Base-by-base conservation (phyloP, 2,329 filamentous ascomycete genomes). In the Moelleriella libera region DNA sequence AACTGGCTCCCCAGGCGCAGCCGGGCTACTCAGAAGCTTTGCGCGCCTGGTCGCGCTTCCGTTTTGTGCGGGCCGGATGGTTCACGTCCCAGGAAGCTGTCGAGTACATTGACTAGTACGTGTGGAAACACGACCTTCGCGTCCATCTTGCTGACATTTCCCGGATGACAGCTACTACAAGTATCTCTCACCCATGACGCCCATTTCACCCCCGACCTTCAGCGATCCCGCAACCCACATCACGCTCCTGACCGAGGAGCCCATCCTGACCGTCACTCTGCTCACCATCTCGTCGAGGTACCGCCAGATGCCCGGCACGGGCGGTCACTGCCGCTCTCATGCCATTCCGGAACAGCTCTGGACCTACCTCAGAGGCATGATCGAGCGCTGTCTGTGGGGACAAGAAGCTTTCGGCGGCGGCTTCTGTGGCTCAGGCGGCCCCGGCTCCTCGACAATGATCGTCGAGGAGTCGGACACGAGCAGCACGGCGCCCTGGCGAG, bases 51-150 rank as follows among this genome's bases (percentile, higher is more conserved):
- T 80, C 83, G 2, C 75, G 88, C 52, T 89, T 96, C 62, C 82
- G 89, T 42, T 97, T 97, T 60, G 90, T 97, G n/a, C 82, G 88
- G 47, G 88, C 88, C 7, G 92, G 92, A 8, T 97, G 90, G 90
- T 92, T 98, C 62, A 94, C 88, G 0, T 85, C 90, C 0, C 81
- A 85, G 54, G 92, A 98, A 65, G 90, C 88, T 28, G 89, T 97
- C 63, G 82, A 83, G 42, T 97, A 97, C 59, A 86, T 98, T 52
- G 83, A 89, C 61, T 97, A 97, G 82, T 86, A 74, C 58, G 79
- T 67, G 8, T 37, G 21, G 21, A 21, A 21, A 8, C 32, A 12
- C 12, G 8, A 37, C 8, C 4, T 37, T 37, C 8, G 8, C 32
- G 2, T 37, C 32, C 8, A 37, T 3, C 12, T 37, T 3, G 8